Conservation (phyloP, 139 green algal species). For the Chlamydomonas sp. region DNA sequence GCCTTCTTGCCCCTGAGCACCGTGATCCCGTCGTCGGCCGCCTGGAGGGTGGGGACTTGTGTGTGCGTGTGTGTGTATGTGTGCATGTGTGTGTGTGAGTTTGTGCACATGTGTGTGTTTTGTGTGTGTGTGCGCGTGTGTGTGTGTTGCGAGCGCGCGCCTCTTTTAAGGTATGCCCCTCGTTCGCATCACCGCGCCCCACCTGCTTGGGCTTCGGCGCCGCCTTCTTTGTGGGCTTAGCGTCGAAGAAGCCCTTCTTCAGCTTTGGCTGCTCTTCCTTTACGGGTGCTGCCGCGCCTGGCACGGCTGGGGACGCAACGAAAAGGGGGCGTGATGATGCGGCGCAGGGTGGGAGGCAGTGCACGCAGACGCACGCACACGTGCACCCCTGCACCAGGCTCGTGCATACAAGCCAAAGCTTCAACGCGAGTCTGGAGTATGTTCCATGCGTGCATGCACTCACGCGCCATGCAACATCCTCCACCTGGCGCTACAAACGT, state of each 20-base stretch:
- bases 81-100: no score
- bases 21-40: conserved; percentile 14
- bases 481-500: neutral
- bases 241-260: conserved; percentile 40
- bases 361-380: neutral
- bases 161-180: no score
- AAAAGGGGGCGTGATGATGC: neutral
- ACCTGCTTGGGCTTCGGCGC: conserved; percentile 24
- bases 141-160: no score
- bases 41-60: no score
- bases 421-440: neutral
- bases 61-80: no score
- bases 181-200: neutral
- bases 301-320: neutral
- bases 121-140: no score
- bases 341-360: neutral
- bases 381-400: neutral
- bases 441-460: neutral
- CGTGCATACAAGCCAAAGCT: no score
- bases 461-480: conserved; percentile 3
- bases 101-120: no score
- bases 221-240: no score
- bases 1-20: conserved; percentile 18
- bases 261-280: conserved; percentile 18
- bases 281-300: conserved; percentile 1